Conservation (phyloP, 2,329 filamentous ascomycete species). For the Dissoconium aciculare region DNA sequence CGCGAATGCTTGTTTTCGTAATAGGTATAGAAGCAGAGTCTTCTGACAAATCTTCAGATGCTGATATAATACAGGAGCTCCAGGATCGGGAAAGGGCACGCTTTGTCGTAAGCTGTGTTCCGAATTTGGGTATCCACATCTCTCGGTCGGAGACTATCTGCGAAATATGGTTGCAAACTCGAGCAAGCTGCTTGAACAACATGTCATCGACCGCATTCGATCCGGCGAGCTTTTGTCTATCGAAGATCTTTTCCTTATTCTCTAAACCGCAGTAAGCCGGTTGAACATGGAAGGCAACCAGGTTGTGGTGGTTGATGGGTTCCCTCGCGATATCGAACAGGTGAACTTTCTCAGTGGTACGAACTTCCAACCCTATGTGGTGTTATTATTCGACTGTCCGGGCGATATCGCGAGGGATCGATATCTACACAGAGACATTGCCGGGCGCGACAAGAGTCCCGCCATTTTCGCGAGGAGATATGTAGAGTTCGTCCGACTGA, state of each 20-base stretch:
- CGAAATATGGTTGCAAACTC: no score
- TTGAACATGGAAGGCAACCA: not conserved
- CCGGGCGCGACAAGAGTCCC: no score
- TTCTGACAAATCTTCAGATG: not conserved
- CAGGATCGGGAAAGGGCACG: conserved; percentile 24
- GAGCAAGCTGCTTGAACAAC: no score
- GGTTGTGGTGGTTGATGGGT: conserved; percentile 5
- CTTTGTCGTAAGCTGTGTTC: conserved; percentile 11
- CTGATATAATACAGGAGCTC: conserved; percentile 14
- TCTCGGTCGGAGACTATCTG: no score
- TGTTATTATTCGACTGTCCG: conserved; percentile 2
- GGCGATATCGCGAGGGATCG: conserved; percentile 3
- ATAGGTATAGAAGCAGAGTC: not conserved
- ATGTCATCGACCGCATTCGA: no score
- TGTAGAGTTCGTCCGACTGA: no score
- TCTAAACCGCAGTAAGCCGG: no score
- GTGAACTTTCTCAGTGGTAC: not conserved
- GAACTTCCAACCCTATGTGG: not conserved
- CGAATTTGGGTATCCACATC: not conserved
- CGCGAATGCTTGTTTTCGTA: conserved; percentile 3
- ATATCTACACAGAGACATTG: no score
- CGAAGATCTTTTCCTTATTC: no score
- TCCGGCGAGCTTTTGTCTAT: no score
- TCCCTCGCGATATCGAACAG: conserved; percentile 2
- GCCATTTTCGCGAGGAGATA: no score